Conservation (phyloP, 208 protist species). For the Leishmania mexicana region DNA sequence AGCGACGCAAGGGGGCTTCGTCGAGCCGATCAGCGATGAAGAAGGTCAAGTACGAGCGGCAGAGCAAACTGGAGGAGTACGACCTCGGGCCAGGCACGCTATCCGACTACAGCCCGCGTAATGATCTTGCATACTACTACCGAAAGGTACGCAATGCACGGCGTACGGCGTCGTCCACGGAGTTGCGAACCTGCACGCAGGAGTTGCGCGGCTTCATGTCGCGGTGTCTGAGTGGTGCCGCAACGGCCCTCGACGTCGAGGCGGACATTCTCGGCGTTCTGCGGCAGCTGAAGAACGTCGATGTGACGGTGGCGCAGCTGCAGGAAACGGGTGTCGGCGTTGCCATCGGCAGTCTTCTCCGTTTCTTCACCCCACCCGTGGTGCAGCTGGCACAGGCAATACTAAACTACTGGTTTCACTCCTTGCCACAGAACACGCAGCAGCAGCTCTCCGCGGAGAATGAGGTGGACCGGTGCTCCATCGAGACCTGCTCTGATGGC, state of each 20-base stretch:
- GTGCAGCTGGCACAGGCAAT: slow-evolving; percentile 61
- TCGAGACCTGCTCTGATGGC: slow-evolving; percentile 42
- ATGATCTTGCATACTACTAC: slow-evolving; percentile 49
- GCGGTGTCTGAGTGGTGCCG: slow-evolving; percentile 17
- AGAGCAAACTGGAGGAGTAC: slow-evolving; percentile 45
- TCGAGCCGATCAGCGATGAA: slow-evolving; percentile 27
- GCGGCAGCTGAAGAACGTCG: slow-evolving; percentile 36
- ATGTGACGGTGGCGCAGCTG: slow-evolving; percentile 71
- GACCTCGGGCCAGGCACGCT: slow-evolving; percentile 31
- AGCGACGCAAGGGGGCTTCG: slow-evolving; percentile 17
- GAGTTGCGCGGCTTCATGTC: slow-evolving; percentile 15
- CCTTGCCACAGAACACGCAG: slow-evolving; percentile 48
- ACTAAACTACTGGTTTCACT: slow-evolving; percentile 74
- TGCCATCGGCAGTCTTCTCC: slow-evolving; percentile 55
- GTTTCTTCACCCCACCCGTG: slow-evolving; percentile 40
- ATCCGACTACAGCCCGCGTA: slow-evolving; percentile 17
- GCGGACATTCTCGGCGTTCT: slow-evolving; percentile 45
- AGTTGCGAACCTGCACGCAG: slow-evolving; percentile 28
- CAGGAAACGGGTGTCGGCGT: slow-evolving; percentile 52
- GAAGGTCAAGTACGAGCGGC: slow-evolving; percentile 26
- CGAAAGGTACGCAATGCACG: slow-evolving; percentile 38
- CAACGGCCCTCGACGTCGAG: slow-evolving; percentile 17
- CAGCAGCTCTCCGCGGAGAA: slow-evolving; percentile 37
- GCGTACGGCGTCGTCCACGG: slow-evolving; percentile 20
- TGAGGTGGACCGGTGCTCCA: slow-evolving; percentile 53